phyloP scores from a whole-genome alignment of 352 stramenopile species.

The Phytophthora macrochlamydospora region DNA sequence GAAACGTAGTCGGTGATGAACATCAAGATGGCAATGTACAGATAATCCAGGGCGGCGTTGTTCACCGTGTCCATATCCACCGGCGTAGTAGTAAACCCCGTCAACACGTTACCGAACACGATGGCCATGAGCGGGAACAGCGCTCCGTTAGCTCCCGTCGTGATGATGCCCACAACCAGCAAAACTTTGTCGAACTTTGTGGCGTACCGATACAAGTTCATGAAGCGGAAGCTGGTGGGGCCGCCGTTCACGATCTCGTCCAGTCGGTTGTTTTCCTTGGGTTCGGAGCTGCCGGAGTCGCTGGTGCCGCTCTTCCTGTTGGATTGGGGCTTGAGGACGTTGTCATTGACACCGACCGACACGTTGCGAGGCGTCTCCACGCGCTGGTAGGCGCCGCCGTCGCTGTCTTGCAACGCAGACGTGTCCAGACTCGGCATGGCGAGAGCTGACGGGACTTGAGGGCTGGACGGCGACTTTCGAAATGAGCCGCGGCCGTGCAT shows the following conservation, averaged over 20 bases:
- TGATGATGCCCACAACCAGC: slow-evolving; percentile 26
- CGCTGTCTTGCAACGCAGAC: slow-evolving; percentile 2
- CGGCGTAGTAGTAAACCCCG: slow-evolving; percentile 28
- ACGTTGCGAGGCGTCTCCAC: slow-evolving; percentile 13
- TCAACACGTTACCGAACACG: slow-evolving; percentile 42
- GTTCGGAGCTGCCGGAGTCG: slow-evolving; percentile 15
- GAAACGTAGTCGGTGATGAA: slow-evolving; percentile 42
- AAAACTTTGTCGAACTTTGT: slow-evolving; percentile 40
- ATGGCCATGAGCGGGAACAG: slow-evolving; percentile 51
- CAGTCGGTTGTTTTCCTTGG: slow-evolving; percentile 22
- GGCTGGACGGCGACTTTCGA: slow-evolving; percentile 3
- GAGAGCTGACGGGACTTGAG: neutral
- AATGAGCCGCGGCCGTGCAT: neutral
- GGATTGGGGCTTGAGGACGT: slow-evolving; percentile 3
- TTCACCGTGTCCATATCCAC: slow-evolving; percentile 38
- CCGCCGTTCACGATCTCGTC: slow-evolving; percentile 25
- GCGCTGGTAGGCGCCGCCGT: slow-evolving; percentile 10
- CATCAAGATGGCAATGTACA: slow-evolving; percentile 37
- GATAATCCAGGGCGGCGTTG: slow-evolving; percentile 32
- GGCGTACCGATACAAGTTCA: slow-evolving; percentile 43
- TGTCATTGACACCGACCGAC: slow-evolving; percentile 13
- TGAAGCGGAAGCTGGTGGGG: slow-evolving; percentile 35
- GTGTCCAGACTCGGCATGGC: slow-evolving; percentile 12
- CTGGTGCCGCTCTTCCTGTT: slow-evolving; percentile 13
- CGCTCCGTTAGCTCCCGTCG: slow-evolving; percentile 35